Base-by-base conservation (phyloP, 1,284 basidiomycete genomes). In the Prillingera fragicola region DNA sequence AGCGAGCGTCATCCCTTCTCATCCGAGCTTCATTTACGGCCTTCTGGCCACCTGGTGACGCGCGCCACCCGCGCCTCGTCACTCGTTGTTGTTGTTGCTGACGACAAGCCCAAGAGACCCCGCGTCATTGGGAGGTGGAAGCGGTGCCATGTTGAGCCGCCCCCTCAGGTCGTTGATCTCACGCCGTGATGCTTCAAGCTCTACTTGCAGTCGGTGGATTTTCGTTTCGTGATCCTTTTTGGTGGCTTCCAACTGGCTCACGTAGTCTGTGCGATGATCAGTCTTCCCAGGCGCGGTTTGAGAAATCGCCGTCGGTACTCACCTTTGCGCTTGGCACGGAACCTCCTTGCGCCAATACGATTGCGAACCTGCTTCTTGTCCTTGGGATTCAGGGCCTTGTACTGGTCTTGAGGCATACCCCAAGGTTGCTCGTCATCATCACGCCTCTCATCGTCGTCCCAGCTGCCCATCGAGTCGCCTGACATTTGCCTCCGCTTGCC, bases 281-380 rank as follows among this genome's bases (percentile, higher is more conserved):
- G 27, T n/a, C 32, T 12, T 8, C 18, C 14, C 32, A n/a, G 8
- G n/a, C 32, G 14, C 7, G 8, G 32, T 33, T 8, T 27, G 3
- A 22, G 27, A 29, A 21, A 18, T 14, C n/a, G n/a, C n/a, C n/a
- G n/a, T n/a, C n/a, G n/a, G 8, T 8, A 56, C 67, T 48, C 42
- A 67, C 65, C 59, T 39, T 69, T 69, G n/a, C 64, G 52, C 45
- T 67, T 69, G 4, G 64, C 65, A 10, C 67, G 49, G 54, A 69
- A 69, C 31, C 62, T 36, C 24, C 63, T 36, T 1, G 67, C 67
- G 5, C 67, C 67, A 28, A 67, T 62, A 38, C 60, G 51, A 39
- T 67, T 69, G 43, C 67, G 52, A 9, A 69, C 61, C 39, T 69
- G 63, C 44, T 69, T 67, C 57, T 69, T 69, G 35, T 66, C 67